Base-by-base conservation (phyloP, 257 asterid species). In the Salvia hispanica region DNA sequence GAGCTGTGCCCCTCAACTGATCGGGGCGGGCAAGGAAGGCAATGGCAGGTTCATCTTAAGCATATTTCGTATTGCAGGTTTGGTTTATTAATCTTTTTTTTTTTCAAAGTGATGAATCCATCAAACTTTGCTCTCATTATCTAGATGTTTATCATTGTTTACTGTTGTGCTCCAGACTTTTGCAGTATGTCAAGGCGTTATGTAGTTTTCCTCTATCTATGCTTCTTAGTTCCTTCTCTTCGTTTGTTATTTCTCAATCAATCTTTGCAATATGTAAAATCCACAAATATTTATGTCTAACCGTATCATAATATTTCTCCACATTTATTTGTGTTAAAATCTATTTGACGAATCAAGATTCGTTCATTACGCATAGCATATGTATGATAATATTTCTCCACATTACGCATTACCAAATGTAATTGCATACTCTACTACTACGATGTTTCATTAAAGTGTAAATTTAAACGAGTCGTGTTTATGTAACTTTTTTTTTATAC, bases 1-100 rank as follows among this genome's bases (percentile, higher is more conserved):
- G 81, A 40, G 72, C 73, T 48, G 18, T 73, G 45, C 75, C 73
- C 43, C 61, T 58, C 12, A 53, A 76, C 54, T 76, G 58, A 76
- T 64, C 55, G 59, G 52, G 11, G 34, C 74, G 3, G 11, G 13
- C 52, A 43, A 25, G 31, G 31, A 25, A 25, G 31, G 31, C 31
- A 39, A 28, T 63, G 68, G 4, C 56, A 11, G 55, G 68, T 71
- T 74, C 44, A 58, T 66, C 13, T 71, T 71, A 25, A 55, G 61
- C 46, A 6, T 40, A 42, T 25, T 54, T 40, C 14, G 7, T 59
- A 53, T 53, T 63, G 66, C 55, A 61, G 69, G 74, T 45, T 74
- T 61, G 14, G 39, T 66, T 42, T 25, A 16, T 9, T 18, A 10
- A 54, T 54, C 12, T 25, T 4, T 51, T 51, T 2, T 34, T 0